Evolutionary conservation across 345 rosid species (phyloP), one percentile per base, ranked within the genome.

Genomic region (Ailanthus altissimus): DNA sequence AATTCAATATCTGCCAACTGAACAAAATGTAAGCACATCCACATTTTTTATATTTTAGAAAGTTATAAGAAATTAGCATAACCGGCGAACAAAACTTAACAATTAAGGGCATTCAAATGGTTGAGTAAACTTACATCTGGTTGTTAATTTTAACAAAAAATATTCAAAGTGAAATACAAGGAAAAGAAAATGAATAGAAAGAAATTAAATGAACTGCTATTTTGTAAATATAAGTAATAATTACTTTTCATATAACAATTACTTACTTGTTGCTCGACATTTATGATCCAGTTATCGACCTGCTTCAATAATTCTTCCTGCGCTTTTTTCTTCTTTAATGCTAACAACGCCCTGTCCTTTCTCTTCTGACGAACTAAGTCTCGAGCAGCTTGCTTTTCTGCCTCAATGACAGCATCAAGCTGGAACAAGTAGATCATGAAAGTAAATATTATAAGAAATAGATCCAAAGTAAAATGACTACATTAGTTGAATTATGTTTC

Each of bases 1-100:
- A 96, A 88, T 75, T 96, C 99, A 47, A 96, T 91, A 86, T 96
- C 98, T 79, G 97, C 94, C 85, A 96, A 82, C 98, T 96, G 83
- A 75, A 77, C 73, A 28, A 5, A 47, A 47, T 38, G 59, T 45
- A 73, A 49, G 64, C 32, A 18, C 50, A 59, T 59, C 47, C 15
- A 68, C 46, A 61, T 5, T 59, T 25, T 42, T 36, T 61, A 4
- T n/a, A 46, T 36, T 59, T 0, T 51, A 53, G 38, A 8, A 11
- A 43, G 18, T 60, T 2, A 9, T 42, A 36, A 9, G 49, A 16
- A 15, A 62, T 8, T 20, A 4, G 5, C 53, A n/a, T 40, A 64
- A 28, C 8, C 20, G 23, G 5, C 11, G 5, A 36, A 72, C 18
- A n/a, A 1, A 58, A 26, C 4, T 6, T 4, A 45, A 32, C 9